Conservation (phyloP, 2,329 filamentous ascomycete genomes). For the Diaporthe sp. region DNA sequence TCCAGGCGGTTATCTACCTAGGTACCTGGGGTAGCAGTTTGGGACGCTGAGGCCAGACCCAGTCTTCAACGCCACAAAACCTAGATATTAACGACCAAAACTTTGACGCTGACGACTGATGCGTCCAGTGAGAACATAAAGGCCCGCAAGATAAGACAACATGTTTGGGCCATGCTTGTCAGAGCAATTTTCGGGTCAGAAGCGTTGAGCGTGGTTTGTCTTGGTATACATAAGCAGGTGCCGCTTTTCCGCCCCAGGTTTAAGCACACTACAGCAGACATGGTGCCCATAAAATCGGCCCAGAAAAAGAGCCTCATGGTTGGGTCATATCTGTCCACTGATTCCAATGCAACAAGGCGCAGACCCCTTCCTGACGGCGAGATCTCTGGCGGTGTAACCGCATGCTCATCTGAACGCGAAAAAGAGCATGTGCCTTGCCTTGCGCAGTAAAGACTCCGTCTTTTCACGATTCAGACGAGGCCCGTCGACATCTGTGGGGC, state of each 20-base stretch:
- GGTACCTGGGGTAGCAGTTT: background rate
- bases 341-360: background rate
- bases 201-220: background rate
- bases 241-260: background rate
- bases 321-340: background rate
- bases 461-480: background rate
- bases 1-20: background rate
- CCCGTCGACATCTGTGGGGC: background rate
- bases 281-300: conserved; percentile 8
- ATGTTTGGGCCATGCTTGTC: background rate
- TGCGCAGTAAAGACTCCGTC: background rate
- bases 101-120: background rate
- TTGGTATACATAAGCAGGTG: background rate
- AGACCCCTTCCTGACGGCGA: background rate
- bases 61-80: background rate
- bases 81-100: background rate
- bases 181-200: background rate
- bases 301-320: conserved; percentile 1
- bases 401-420: background rate
- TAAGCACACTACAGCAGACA: background rate
- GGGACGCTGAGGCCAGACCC: background rate
- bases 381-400: conserved; percentile 10
- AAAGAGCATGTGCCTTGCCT: background rate
- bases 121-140: too few relatives aligned
- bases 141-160: background rate